phyloP scores from a whole-genome alignment of 2,329 filamentous ascomycete species.

The Byssoonygena ceratinophila region DNA sequence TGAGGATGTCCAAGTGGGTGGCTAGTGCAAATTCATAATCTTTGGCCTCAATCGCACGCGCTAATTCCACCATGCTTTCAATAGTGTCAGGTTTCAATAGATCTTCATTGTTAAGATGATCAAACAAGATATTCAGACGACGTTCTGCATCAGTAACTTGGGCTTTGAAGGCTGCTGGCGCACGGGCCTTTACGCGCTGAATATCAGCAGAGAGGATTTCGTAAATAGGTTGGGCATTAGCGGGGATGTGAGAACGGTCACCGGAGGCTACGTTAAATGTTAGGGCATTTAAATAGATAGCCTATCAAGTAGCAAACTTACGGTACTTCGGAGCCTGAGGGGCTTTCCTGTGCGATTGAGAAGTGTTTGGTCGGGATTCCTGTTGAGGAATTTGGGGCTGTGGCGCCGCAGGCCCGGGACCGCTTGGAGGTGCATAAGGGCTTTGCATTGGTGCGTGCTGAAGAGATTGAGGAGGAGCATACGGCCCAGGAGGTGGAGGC shows the following conservation, averaged over 20 bases:
- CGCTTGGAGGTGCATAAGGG: slow-evolving; percentile 34
- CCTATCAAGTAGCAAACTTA: slow-evolving; percentile 35
- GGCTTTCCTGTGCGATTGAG: slow-evolving; percentile 41
- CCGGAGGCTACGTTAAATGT: slow-evolving; percentile 45
- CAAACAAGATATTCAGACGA: slow-evolving; percentile 83
- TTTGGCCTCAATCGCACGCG: slow-evolving; percentile 55
- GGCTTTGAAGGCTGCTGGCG: slow-evolving; percentile 72
- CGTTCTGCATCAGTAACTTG: slow-evolving; percentile 94
- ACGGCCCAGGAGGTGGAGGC: slow-evolving; percentile 44
- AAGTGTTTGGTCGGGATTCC: slow-evolving; percentile 40
- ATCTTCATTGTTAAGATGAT: slow-evolving; percentile 93
- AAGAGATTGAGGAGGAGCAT: slow-evolving; percentile 49
- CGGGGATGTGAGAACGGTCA: slow-evolving; percentile 80
- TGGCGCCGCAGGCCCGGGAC: slow-evolving; percentile 22
- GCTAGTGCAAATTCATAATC: slow-evolving; percentile 58
- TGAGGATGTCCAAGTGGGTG: slow-evolving; percentile 65
- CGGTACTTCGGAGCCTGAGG: slow-evolving; percentile 57
- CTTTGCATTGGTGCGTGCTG: slow-evolving; percentile 30
- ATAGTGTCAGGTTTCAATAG: slow-evolving; percentile 65
- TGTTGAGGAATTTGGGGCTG: slow-evolving; percentile 28
- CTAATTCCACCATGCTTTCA: slow-evolving; percentile 40
- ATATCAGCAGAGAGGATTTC: slow-evolving; percentile 75
- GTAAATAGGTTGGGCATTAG: slow-evolving; percentile 63
- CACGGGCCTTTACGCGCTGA: slow-evolving; percentile 74
- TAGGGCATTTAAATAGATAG: not conserved